phyloP scores from a whole-genome alignment of 345 rosid species.

The Melaleuca alternifolia region DNA sequence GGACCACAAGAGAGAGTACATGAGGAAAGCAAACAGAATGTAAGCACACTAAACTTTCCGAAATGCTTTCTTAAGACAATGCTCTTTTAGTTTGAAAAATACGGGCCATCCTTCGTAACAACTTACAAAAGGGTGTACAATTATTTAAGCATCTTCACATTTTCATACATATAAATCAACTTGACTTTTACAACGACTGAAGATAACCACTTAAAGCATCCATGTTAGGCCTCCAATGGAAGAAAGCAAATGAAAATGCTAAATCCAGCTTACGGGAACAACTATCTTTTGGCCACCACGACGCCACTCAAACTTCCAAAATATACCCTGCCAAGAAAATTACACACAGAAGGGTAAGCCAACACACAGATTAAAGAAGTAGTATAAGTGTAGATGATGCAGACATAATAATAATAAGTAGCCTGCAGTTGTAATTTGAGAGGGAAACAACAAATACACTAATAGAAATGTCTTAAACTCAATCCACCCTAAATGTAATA shows the following conservation, averaged over 20 bases:
- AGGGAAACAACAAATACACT: not conserved
- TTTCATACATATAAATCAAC: not conserved
- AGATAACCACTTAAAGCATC: not conserved
- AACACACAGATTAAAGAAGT: not conserved
- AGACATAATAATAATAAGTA: not conserved
- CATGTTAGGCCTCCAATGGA: not conserved
- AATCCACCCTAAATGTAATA: not conserved
- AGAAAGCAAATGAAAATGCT: slow-evolving; percentile 1
- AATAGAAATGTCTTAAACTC: not conserved
- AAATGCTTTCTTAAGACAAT: not conserved
- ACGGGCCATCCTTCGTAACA: not conserved
- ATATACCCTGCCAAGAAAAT: slow-evolving; percentile 52
- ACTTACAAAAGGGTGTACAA: not conserved
- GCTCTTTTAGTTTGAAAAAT: not conserved
- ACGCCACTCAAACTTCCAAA: slow-evolving; percentile 82
- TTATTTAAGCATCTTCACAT: not conserved
- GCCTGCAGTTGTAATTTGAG: not conserved
- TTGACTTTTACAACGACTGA: not conserved
- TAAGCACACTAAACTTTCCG: not conserved
- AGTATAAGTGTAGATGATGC: not conserved
- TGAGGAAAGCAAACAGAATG: not conserved
- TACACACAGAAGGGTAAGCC: not conserved
- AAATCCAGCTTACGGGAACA: slow-evolving; percentile 59
- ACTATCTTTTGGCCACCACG: slow-evolving; percentile 85
- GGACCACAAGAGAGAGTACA: not conserved